phyloP scores from a whole-genome alignment of 1,284 basidiomycete genomes.

The Ganoderma resinaceum region DNA sequence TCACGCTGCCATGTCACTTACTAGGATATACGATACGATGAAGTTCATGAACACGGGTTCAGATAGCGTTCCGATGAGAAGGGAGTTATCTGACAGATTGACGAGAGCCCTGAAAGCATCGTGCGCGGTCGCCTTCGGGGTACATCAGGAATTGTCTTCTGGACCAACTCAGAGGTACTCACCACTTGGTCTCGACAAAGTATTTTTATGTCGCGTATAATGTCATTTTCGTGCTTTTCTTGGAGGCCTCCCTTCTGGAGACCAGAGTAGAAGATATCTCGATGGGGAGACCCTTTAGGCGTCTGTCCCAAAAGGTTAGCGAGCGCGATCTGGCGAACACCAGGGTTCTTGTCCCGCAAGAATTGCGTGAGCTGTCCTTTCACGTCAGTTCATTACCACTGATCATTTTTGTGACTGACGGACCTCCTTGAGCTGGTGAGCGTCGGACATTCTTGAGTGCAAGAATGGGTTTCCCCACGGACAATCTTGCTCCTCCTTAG shows the following conservation, averaged over 20 bases:
- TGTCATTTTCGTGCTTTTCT: constrained; percentile 67
- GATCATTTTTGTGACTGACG: constrained; percentile 8
- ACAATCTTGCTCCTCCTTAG: constrained; percentile 22
- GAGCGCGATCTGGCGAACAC: constrained; percentile 88
- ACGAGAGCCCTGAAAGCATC: constrained; percentile 95
- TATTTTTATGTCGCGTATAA: constrained; percentile 81
- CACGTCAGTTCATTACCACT: background rate
- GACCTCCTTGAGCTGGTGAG: constrained; percentile 68
- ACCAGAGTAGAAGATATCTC: constrained; percentile 78
- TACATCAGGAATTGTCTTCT: background rate
- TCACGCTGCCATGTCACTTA: constrained; percentile 48
- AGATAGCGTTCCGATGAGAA: constrained; percentile 74
- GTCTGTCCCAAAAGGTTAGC: constrained; percentile 86
- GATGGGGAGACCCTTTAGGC: constrained; percentile 70
- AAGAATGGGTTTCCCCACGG: constrained; percentile 37
- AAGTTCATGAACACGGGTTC: constrained; percentile 84
- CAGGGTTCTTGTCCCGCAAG: constrained; percentile 85
- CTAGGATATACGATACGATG: constrained; percentile 91
- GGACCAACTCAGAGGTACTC: constrained; percentile 5
- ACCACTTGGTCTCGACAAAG: constrained; percentile 89
- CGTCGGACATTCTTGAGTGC: constrained; percentile 36
- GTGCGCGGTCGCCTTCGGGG: constrained; percentile 83
- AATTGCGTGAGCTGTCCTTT: constrained; percentile 74
- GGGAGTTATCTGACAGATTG: constrained; percentile 89
- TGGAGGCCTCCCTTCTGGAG: constrained; percentile 62